Evolutionary conservation across 106 monocot species (phyloP).

Genomic region (Phalaenopsis equestris): DNA sequence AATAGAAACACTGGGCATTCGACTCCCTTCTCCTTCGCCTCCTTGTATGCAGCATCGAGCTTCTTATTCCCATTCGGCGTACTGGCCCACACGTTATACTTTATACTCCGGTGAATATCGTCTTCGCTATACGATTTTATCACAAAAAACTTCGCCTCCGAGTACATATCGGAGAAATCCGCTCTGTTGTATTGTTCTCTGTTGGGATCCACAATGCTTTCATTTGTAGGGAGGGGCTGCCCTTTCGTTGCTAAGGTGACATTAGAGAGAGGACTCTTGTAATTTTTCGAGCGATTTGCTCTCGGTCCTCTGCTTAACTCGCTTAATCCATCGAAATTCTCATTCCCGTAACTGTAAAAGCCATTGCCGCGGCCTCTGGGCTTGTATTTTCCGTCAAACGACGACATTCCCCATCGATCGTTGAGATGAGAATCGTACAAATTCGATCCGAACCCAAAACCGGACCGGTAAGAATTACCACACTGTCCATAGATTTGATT

Average conservation of each 20-base stretch:
- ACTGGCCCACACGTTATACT: slow-evolving; percentile 86
- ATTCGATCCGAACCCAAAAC: slow-evolving; percentile 23
- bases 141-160: slow-evolving; percentile 68
- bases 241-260: slow-evolving; percentile 9
- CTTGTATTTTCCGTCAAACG: slow-evolving; percentile 40
- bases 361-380: slow-evolving; percentile 49
- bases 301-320: slow-evolving; percentile 77
- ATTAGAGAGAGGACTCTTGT: slow-evolving; percentile 18
- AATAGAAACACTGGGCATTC: slow-evolving; percentile 65
- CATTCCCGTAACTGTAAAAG: slow-evolving; percentile 38
- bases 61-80: slow-evolving; percentile 80
- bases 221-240: slow-evolving; percentile 22
- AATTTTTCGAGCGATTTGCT: slow-evolving; percentile 35
- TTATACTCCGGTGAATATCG: slow-evolving; percentile 76
- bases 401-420: slow-evolving; percentile 19
- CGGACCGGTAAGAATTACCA: slow-evolving; percentile 23
- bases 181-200: slow-evolving; percentile 50
- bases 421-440: slow-evolving; percentile 32
- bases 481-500: slow-evolving; percentile 45
- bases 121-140: slow-evolving; percentile 92
- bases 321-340: slow-evolving; percentile 54
- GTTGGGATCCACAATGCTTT: slow-evolving; percentile 20
- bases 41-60: slow-evolving; percentile 63
- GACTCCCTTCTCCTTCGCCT: slow-evolving; percentile 40
- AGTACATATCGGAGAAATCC: slow-evolving; percentile 45